A percentile compares a stretch with the other conserved stretches of the same genome.
These are phyloP conservation scores for Scheffersomyces quercinus DNA, from an alignment of 1,139 yeast genomes.

Conservation along the genomic window DNA sequence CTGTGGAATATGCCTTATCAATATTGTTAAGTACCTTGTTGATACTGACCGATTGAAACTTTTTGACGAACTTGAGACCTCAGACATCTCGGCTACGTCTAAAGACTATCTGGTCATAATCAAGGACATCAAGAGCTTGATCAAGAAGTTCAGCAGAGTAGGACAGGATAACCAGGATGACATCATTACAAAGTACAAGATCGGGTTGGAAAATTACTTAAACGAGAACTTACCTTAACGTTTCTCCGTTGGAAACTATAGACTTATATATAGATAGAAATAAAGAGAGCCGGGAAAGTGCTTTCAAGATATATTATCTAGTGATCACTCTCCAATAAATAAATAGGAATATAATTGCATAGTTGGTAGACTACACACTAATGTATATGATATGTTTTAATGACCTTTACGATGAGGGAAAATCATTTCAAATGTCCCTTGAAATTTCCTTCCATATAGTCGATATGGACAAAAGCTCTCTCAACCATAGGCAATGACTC, in stretches of 20 bases:
- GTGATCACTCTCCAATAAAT: neutral
- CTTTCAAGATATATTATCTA: no score
- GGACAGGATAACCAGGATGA: conserved; percentile 29
- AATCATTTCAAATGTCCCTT: conserved; percentile 45
- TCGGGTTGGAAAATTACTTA: conserved; percentile 22
- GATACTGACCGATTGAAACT: conserved; percentile 6
- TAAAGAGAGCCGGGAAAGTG: no score
- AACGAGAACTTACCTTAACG: conserved; percentile 5
- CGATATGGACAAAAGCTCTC: conserved; percentile 80
- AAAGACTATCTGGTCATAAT: conserved; percentile 4
- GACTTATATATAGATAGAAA: no score
- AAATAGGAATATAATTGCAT: neutral
- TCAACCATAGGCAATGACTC: conserved; percentile 78
- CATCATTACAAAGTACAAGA: conserved; percentile 30
- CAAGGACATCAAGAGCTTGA: conserved; percentile 19
- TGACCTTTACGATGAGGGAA: no score
- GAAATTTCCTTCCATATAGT: conserved; percentile 59
- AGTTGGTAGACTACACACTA: neutral
- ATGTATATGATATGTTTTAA: neutral
- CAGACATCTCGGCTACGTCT: conserved; percentile 8
- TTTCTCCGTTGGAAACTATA: no score
- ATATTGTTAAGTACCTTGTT: conserved; percentile 15
- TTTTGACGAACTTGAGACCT: conserved; percentile 1
- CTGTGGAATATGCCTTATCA: conserved; percentile 47
- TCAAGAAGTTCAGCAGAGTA: conserved; percentile 32